Percentiles rank a stretch among this genome's conserved stretches.
These are phyloP conservation scores for Vaccinium vitisidaea DNA, from an alignment of 148 eudicot species.

Conservation along the genomic window DNA sequence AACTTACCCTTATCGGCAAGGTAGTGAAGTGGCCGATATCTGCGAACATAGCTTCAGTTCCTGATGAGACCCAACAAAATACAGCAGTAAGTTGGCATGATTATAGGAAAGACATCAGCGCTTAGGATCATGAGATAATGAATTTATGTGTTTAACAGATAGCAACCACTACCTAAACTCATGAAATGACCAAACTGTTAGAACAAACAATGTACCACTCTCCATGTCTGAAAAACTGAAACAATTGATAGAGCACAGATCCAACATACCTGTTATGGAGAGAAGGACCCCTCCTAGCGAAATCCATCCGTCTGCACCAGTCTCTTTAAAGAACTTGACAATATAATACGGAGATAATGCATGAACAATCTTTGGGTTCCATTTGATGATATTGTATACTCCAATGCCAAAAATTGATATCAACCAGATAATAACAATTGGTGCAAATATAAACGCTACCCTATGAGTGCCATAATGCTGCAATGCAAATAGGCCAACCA, in stretches of 20 bases:
- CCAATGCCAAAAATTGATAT: conserved; percentile 75
- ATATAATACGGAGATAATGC: conserved; percentile 94
- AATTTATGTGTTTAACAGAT: conserved; percentile 1
- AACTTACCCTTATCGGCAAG: conserved; percentile 66
- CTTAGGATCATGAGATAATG: neutral
- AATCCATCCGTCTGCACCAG: conserved; percentile 91
- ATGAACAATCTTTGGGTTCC: conserved; percentile 77
- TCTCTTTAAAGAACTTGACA: conserved; percentile 58
- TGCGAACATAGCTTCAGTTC: conserved; percentile 98
- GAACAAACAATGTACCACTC: neutral
- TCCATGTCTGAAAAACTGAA: conserved; percentile 13
- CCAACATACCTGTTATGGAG: conserved; percentile 67
- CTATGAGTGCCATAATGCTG: conserved; percentile 93
- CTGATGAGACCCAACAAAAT: conserved; percentile 44
- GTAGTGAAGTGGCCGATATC: conserved; percentile 94
- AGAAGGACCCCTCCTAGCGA: conserved; percentile 95
- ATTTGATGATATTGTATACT: conserved; percentile 61
- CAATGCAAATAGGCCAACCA: conserved; percentile 90
- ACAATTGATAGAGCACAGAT: neutral
- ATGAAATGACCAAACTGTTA: neutral
- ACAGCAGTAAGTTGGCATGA: neutral
- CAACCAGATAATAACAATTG: conserved; percentile 80
- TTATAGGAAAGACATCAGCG: conserved; percentile 5
- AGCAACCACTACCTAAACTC: neutral
- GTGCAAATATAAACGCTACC: conserved; percentile 90